phyloP scores from a whole-genome alignment of 2,329 filamentous ascomycete species.

The Cercospora sesami region DNA sequence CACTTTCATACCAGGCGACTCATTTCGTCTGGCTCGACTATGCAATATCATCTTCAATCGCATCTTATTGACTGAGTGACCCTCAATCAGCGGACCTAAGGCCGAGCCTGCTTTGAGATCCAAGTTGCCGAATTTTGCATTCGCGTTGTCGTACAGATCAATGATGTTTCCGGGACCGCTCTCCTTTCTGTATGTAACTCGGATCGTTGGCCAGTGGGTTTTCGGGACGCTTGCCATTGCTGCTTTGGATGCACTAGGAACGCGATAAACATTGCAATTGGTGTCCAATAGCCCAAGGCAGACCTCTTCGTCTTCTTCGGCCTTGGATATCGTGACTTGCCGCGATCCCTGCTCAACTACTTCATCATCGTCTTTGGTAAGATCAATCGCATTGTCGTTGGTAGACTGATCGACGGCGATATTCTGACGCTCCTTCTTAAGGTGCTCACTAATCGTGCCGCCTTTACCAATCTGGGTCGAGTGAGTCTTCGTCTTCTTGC shows the following conservation, averaged over 20 bases:
- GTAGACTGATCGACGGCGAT: constrained; percentile 37
- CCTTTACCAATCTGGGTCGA: constrained; percentile 55
- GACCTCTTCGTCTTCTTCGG: constrained; percentile 28
- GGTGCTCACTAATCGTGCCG: constrained; percentile 62
- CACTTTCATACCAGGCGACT: constrained; percentile 62
- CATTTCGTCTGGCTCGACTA: constrained; percentile 62
- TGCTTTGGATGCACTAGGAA: constrained; percentile 25
- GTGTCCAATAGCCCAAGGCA: constrained; percentile 31
- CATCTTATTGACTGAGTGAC: constrained; percentile 59
- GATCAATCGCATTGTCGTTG: constrained; percentile 41
- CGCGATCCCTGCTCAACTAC: constrained; percentile 19
- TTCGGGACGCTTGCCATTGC: constrained; percentile 21
- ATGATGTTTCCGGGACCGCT: constrained; percentile 57
- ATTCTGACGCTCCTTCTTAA: constrained; percentile 61
- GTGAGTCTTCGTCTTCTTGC: constrained; percentile 45
- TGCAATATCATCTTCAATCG: constrained; percentile 72
- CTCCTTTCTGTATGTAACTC: constrained; percentile 61
- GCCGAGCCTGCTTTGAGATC: constrained; percentile 66
- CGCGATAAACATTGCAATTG: constrained; percentile 27
- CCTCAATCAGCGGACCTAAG: constrained; percentile 71
- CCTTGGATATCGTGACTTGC: constrained; percentile 6
- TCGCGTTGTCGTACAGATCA: constrained; percentile 70
- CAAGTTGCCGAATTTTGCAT: constrained; percentile 72
- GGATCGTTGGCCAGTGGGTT: constrained; percentile 67
- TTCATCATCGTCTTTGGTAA: constrained; percentile 53